Evolutionary conservation across 2,329 filamentous ascomycete genomes (phyloP).

Genomic region (Claviceps capensis): DNA sequence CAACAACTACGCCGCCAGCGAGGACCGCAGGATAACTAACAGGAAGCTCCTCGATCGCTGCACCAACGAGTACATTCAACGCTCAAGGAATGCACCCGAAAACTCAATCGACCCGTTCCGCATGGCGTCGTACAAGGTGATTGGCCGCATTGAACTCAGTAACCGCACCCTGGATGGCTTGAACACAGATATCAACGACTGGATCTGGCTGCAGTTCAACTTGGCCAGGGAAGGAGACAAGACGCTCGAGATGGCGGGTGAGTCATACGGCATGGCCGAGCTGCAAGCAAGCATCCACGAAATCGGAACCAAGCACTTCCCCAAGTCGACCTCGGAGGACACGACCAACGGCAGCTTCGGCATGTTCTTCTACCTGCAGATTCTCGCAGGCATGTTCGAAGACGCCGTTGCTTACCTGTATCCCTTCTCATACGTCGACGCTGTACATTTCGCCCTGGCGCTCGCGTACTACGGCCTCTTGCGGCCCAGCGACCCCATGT

Average conservation of each 20-base stretch:
- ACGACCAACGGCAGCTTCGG: conserved; percentile 62
- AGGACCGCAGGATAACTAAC: conserved; percentile 59
- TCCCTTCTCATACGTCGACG: conserved; percentile 79
- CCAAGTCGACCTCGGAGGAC: conserved; percentile 65
- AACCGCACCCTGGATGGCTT: conserved; percentile 51
- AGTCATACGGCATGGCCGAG: conserved; percentile 50
- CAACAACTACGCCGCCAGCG: conserved; percentile 63
- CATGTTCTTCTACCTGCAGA: conserved; percentile 86
- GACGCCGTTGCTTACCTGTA: conserved; percentile 87
- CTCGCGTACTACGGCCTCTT: conserved; percentile 82
- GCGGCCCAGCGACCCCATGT: conserved; percentile 69
- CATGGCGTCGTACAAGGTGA: conserved; percentile 95
- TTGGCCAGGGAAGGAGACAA: conserved; percentile 52
- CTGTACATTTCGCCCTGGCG: conserved; percentile 86
- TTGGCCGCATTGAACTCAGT: conserved; percentile 62
- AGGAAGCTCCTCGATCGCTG: conserved; percentile 75
- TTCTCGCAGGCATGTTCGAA: conserved; percentile 86
- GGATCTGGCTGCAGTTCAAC: conserved; percentile 61
- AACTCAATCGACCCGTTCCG: conserved; percentile 87
- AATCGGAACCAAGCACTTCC: conserved; percentile 84
- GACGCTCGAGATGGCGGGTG: conserved; percentile 49
- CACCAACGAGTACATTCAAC: conserved; percentile 78
- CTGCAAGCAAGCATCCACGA: conserved; percentile 72
- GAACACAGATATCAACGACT: conserved; percentile 53
- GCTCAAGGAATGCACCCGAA: conserved; percentile 69